Evolutionary conservation across 495 filamentous ascomycete genomes (phyloP).

Genomic region (Penicillium lividum): DNA sequence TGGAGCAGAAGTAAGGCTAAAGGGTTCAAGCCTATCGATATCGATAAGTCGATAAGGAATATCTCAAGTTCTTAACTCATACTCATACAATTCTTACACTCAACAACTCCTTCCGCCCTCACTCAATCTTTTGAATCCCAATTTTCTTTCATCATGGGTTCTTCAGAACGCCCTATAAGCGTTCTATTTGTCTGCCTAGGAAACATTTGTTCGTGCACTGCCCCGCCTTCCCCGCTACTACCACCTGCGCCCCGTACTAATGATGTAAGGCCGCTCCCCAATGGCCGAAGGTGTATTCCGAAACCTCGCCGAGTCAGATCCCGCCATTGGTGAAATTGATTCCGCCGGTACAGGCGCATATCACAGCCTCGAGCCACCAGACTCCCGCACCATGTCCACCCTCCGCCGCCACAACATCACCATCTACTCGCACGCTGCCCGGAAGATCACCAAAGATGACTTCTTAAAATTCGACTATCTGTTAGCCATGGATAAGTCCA

Average conservation of each 20-base stretch:
- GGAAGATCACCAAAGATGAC: slow-evolving; percentile 69
- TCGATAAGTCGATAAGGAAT: neutral
- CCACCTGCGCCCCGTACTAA: neutral
- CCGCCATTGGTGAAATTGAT: slow-evolving; percentile 70
- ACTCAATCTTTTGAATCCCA: neutral
- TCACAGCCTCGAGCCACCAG: slow-evolving; percentile 70
- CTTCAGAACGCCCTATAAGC: slow-evolving; percentile 52
- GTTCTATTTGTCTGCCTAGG: slow-evolving; percentile 96
- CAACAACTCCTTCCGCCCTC: neutral
- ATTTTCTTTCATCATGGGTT: slow-evolving; percentile 18
- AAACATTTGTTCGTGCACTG: slow-evolving; percentile 74
- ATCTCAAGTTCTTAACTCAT: neutral
- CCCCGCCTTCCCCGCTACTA: slow-evolving; percentile 8
- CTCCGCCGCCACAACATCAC: slow-evolving; percentile 72
- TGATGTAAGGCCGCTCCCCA: slow-evolving; percentile 62
- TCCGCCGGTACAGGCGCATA: slow-evolving; percentile 90
- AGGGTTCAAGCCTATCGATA: neutral
- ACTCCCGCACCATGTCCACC: slow-evolving; percentile 82
- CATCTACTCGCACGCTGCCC: slow-evolving; percentile 74
- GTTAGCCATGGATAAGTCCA: slow-evolving; percentile 90
- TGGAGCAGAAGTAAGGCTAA: neutral
- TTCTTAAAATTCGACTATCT: slow-evolving; percentile 89
- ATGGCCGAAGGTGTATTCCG: slow-evolving; percentile 97
- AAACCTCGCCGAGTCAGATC: slow-evolving; percentile 59
- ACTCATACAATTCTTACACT: neutral